A percentile compares a stretch with the other conserved stretches of the same genome.
These are phyloP conservation scores for Protomyces inouyei DNA, from an alignment of 1,139 yeast genomes.

Conservation along the genomic window DNA sequence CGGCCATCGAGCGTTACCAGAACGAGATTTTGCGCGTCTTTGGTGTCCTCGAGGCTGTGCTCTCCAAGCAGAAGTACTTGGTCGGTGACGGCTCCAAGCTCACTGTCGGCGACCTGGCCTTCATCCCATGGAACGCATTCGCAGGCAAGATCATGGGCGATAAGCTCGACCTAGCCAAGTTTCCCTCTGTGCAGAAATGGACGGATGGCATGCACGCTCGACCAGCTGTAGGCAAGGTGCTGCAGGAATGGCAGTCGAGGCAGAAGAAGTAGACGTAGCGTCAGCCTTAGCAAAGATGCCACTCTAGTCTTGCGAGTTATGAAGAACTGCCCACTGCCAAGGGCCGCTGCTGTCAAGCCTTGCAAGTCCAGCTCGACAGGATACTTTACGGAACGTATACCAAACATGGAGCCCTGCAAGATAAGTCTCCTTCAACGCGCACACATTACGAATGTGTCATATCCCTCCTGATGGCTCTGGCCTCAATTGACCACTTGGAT, in stretches of 20 bases:
- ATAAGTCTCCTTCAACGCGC: too few relatives aligned
- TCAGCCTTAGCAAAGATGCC: too few relatives aligned
- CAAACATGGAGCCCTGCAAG: too few relatives aligned
- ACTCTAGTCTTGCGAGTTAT: too few relatives aligned
- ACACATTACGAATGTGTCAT: too few relatives aligned
- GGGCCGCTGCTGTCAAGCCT: too few relatives aligned
- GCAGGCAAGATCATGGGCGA: conserved; percentile 21
- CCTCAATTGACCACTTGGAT: too few relatives aligned
- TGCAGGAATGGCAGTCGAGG: conserved; percentile 15
- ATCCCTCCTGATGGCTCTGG: too few relatives aligned
- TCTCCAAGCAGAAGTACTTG: conserved; percentile 84
- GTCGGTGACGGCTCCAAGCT: conserved; percentile 26
- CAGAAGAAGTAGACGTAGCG: not conserved
- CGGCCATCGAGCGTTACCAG: conserved; percentile 85
- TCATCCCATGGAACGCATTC: conserved; percentile 26
- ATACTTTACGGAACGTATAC: too few relatives aligned
- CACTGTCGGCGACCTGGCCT: conserved; percentile 28
- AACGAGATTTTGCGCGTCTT: conserved; percentile 92
- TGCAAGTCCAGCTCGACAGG: too few relatives aligned
- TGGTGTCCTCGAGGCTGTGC: conserved; percentile 91
- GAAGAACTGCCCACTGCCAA: too few relatives aligned
- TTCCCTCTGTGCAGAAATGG: conserved; percentile 15
- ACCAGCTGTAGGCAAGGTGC: conserved; percentile 14
- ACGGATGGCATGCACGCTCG: conserved; percentile 7
- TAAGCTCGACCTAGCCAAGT: conserved; percentile 9